Evolutionary conservation across 495 filamentous ascomycete genomes (phyloP), one percentile per base, ranked within the genome.

Genomic region (Trichoderma erinaceum): DNA sequence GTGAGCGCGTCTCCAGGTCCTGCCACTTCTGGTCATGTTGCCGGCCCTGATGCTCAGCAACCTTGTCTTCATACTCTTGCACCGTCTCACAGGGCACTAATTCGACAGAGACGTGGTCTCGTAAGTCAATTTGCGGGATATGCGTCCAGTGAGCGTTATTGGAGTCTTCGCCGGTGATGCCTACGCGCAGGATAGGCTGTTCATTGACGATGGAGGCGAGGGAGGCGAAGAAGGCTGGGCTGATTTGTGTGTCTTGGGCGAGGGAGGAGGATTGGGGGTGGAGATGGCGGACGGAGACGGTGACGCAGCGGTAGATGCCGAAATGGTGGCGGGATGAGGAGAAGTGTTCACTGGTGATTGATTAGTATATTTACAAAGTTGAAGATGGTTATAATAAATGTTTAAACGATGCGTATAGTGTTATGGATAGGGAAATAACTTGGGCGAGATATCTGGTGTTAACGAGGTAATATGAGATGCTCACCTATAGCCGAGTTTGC

Each of bases 211-310:
- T 67, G 23, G 52, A 48, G 16, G 77, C 74, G 44, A 81, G 67
- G 27, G 76, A 75, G 18, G 68, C 46, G 50, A 75, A 68, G 15
- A 79, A 41, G 8, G 65, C 41, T 3, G 64, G 63, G 5, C 63
- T 66, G 4, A 72, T 29, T 16, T 64, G 27, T 15, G 32, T 27
- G 10, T 65, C 63, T 13, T 66, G 41, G 11, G 66, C 46, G 15
- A n/a, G 29, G 25, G 41, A 5, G 0, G 35, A 32, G 21, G 66
- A 15, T 27, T 35, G 13, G 0, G 75, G 71, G 10, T 76, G 67
- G 21, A 67, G 18, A 61, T 75, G 79, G 13, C 75, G 74, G 64
- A 73, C 75, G 3, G 74, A 76, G 18, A 78, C 72, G 65, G 76
- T 72, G 0, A 77, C 75, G 67, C 73, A 74, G 32, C 69, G 67